Evolutionary conservation across 2,329 filamentous ascomycete species (phyloP).

Genomic region (Cordyceps cateniannulata): DNA sequence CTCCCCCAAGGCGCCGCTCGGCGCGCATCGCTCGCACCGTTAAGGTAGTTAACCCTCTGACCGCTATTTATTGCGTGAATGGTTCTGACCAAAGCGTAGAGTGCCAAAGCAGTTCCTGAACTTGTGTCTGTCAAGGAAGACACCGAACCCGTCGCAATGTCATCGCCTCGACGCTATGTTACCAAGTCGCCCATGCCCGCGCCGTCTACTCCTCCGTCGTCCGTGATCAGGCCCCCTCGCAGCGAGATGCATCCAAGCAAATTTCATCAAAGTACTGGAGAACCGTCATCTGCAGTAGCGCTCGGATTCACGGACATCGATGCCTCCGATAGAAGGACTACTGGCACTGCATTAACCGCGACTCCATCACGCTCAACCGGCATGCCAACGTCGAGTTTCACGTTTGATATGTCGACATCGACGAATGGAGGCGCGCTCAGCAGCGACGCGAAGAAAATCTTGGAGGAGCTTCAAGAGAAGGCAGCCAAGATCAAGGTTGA

Average conservation of each 20-base stretch:
- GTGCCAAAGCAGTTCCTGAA: slow-evolving; percentile 27
- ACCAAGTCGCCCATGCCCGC: neutral
- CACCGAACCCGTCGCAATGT: slow-evolving; percentile 24
- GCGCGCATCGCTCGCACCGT: slow-evolving; percentile 34
- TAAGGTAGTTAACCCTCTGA: slow-evolving; percentile 27
- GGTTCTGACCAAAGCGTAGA: neutral
- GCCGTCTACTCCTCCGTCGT: slow-evolving; percentile 55
- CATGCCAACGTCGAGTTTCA: slow-evolving; percentile 56
- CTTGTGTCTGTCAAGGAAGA: slow-evolving; percentile 39
- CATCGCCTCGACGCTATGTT: neutral
- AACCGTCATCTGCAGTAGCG: slow-evolving; percentile 72
- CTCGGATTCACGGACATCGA: slow-evolving; percentile 77
- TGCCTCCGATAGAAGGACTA: slow-evolving; percentile 39
- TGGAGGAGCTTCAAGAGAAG: slow-evolving; percentile 65
- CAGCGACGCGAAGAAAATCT: slow-evolving; percentile 52
- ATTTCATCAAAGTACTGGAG: slow-evolving; percentile 66
- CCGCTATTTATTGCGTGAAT: neutral
- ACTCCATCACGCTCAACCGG: slow-evolving; percentile 57
- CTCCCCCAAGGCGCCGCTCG: slow-evolving; percentile 37
- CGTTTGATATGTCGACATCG: slow-evolving; percentile 51
- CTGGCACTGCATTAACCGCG: slow-evolving; percentile 38
- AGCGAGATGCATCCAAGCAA: slow-evolving; percentile 91
- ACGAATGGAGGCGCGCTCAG: slow-evolving; percentile 48
- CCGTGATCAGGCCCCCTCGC: slow-evolving; percentile 61
- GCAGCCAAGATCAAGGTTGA: slow-evolving; percentile 64